These are phyloP conservation scores for Diaporthe sp. DNA, from an alignment of 2,329 filamentous ascomycete species.

Conservation along the genomic window DNA sequence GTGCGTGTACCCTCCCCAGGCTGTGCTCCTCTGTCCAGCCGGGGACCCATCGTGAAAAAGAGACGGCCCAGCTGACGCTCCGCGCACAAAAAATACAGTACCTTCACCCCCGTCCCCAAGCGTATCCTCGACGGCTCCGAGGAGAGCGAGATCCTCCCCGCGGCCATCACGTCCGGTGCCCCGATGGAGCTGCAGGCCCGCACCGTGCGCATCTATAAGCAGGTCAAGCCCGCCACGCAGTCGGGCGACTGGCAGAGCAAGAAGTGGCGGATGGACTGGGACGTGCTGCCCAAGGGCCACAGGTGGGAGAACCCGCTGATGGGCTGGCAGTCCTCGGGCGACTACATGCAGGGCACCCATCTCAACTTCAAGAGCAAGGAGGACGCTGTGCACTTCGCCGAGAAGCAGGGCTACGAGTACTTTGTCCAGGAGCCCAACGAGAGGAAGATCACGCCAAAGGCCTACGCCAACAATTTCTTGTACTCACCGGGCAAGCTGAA, in stretches of 20 bases:
- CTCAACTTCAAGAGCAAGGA: conserved; percentile 94
- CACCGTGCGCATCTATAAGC: conserved; percentile 93
- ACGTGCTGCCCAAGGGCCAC: conserved; percentile 90
- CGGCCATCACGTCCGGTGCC: conserved; percentile 90
- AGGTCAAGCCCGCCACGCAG: conserved; percentile 94
- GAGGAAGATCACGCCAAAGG: conserved; percentile 89
- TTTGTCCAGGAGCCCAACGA: conserved; percentile 97
- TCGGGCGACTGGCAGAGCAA: conserved; percentile 88
- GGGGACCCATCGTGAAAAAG: not conserved
- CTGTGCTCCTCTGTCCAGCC: not conserved
- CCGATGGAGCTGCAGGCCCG: conserved; percentile 94
- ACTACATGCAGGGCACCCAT: conserved; percentile 94
- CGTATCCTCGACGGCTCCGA: conserved; percentile 93
- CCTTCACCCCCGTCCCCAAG: conserved; percentile 92
- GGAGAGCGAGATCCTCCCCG: conserved; percentile 79
- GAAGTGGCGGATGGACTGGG: conserved; percentile 99
- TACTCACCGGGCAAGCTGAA: conserved; percentile 90
- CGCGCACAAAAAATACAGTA: conserved; percentile 66
- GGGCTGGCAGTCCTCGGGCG: conserved; percentile 97
- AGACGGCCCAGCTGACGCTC: conserved; percentile 35
- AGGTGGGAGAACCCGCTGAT: conserved; percentile 99
- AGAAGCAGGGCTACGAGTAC: conserved; percentile 99
- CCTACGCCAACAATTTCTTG: conserved; percentile 96
- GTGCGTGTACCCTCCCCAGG: conserved; percentile 66
- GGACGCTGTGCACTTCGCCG: conserved; percentile 93